These are phyloP conservation scores for Pleurotus ostreatus DNA, from an alignment of 768 basidiomycete genomes.

Conservation along the genomic window DNA sequence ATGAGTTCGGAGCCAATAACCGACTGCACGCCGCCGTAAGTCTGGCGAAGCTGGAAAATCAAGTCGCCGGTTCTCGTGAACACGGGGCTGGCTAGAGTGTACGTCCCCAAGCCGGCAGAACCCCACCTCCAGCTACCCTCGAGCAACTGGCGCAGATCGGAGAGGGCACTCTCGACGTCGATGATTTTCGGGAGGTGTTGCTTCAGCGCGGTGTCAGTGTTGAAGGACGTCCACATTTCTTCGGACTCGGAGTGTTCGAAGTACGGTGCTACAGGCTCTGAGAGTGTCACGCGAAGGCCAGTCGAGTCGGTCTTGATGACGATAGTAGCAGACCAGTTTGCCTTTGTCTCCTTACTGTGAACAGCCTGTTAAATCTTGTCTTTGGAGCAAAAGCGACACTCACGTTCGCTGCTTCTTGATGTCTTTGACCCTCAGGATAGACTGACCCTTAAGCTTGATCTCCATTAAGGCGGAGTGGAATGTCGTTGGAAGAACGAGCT, in stretches of 20 bases:
- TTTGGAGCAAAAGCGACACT: neutral
- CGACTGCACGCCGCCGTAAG: no score
- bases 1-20: no score
- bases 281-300: slow-evolving; percentile 10
- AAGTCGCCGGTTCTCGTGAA: slow-evolving; percentile 12
- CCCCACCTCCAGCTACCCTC: slow-evolving; percentile 10
- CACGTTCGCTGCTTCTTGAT: slow-evolving; percentile 6
- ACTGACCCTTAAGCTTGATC: slow-evolving; percentile 10
- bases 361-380: neutral
- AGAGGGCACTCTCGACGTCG: slow-evolving; percentile 8
- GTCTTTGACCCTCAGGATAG: slow-evolving; percentile 7
- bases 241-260: slow-evolving; percentile 7
- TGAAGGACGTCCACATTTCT: slow-evolving; percentile 7
- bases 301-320: neutral
- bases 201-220: slow-evolving; percentile 7
- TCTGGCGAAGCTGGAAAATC: slow-evolving; percentile 9
- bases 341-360: slow-evolving; percentile 8
- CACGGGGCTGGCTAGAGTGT: slow-evolving; percentile 11
- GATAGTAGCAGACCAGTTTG: slow-evolving; percentile 9
- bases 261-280: neutral
- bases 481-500: slow-evolving; percentile 9
- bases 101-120: slow-evolving; percentile 4
- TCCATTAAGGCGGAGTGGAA: slow-evolving; percentile 7
- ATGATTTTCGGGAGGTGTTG: slow-evolving; percentile 10
- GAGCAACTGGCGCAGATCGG: slow-evolving; percentile 5